These are phyloP conservation scores for Alternaria sp. DNA, from an alignment of 2,329 filamentous ascomycete genomes.

Conservation along the genomic window DNA sequence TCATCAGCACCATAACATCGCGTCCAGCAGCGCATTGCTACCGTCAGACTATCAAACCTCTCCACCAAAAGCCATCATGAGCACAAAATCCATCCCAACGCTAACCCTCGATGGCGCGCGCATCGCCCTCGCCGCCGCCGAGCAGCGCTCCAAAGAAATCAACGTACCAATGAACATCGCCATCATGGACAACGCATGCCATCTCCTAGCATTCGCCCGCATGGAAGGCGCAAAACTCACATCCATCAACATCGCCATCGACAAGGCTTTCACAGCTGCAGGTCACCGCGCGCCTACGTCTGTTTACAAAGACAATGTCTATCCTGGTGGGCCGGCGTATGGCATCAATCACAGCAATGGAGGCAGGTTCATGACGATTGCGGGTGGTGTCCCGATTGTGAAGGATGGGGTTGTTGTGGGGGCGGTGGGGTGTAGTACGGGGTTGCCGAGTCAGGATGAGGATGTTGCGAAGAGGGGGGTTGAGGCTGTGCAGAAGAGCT, in stretches of 20 bases:
- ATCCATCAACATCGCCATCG: conserved; percentile 66
- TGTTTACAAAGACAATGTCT: conserved; percentile 60
- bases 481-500: conserved; percentile 54
- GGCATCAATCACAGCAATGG: conserved; percentile 61
- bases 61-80: conserved; percentile 30
- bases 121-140: conserved; percentile 45
- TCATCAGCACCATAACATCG: background rate
- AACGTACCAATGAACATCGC: conserved; percentile 58
- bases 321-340: conserved; percentile 60
- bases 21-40: background rate
- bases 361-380: conserved; percentile 61
- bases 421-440: conserved; percentile 62
- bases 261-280: conserved; percentile 65
- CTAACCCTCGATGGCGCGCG: conserved; percentile 48
- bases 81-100: conserved; percentile 37
- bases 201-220: conserved; percentile 56
- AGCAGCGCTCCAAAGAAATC: conserved; percentile 46
- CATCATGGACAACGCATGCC: conserved; percentile 54
- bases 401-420: conserved; percentile 58
- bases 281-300: conserved; percentile 61
- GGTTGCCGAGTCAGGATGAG: conserved; percentile 61
- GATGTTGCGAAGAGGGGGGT: conserved; percentile 61
- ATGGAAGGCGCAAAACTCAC: conserved; percentile 59
- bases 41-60: background rate
- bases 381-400: conserved; percentile 60